A percentile compares a stretch with the other conserved stretches of the same genome.
Conservation (phyloP, 441 rosid genomes). For the Pelargonium australe region DNA sequence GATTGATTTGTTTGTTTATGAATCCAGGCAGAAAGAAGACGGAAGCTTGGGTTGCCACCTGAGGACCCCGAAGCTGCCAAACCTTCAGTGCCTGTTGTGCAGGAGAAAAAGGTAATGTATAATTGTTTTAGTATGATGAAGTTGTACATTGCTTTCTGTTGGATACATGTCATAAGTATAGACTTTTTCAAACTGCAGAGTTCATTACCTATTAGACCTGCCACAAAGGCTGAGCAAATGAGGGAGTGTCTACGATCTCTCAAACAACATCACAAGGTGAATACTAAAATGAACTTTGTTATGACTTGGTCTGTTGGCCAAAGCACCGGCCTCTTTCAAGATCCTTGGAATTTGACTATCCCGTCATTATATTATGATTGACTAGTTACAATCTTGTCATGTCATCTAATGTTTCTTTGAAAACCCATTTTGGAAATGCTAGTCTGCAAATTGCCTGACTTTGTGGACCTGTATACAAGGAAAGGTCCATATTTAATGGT, state of each 20-base stretch:
- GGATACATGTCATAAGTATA: not conserved
- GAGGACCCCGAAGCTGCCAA: constrained; percentile 67
- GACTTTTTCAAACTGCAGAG: constrained; percentile 39
- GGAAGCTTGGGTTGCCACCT: constrained; percentile 87
- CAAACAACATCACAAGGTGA: constrained; percentile 85
- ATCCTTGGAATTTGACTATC: not conserved
- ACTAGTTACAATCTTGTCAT: not conserved
- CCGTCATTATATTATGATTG: not conserved
- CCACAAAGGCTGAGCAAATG: constrained; percentile 88
- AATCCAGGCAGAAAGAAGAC: constrained; percentile 90
- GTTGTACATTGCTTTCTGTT: not conserved
- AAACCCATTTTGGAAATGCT: not conserved
- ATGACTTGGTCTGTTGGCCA: not conserved
- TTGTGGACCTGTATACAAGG: not conserved
- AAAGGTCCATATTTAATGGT: not conserved
- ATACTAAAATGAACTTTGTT: not conserved
- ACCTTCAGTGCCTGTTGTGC: constrained; percentile 58
- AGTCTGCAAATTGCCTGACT: not conserved
- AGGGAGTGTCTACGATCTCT: constrained; percentile 86
- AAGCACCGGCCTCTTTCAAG: not conserved
- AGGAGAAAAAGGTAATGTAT: constrained; percentile 65
- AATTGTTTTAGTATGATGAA: not conserved
- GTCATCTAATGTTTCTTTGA: not conserved
- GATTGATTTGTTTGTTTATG: constrained; percentile 16
- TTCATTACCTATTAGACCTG: constrained; percentile 76